A percentile compares a stretch with the other conserved stretches of the same genome.
Conservation (phyloP, 2,329 filamentous ascomycete species). For the Colletotrichum liriopes region DNA sequence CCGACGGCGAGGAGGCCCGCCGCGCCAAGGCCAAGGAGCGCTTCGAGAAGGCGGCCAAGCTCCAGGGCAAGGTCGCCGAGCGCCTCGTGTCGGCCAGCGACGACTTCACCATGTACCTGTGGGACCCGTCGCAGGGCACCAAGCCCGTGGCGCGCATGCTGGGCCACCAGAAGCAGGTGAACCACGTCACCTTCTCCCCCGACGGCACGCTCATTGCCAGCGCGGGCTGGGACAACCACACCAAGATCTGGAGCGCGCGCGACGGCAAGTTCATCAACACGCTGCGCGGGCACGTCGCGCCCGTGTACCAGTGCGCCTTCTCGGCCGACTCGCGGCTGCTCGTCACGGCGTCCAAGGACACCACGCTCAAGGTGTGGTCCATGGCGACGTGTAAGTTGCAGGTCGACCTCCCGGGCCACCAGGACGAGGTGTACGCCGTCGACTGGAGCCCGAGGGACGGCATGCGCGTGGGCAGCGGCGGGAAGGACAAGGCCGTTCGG, state of each 20-base stretch:
- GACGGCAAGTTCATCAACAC: constrained; percentile 87
- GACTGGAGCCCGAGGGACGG: constrained; percentile 93
- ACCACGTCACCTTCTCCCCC: constrained; percentile 94
- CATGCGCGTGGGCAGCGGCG: constrained; percentile 89
- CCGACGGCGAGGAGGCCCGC: constrained; percentile 79
- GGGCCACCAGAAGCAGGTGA: constrained; percentile 98
- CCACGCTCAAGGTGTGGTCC: constrained; percentile 95
- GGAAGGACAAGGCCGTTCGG: constrained; percentile 87
- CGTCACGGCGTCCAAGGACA: constrained; percentile 91
- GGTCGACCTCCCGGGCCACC: constrained; percentile 87
- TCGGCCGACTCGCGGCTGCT: constrained; percentile 92
- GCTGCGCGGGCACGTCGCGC: constrained; percentile 87
- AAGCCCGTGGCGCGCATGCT: constrained; percentile 91
- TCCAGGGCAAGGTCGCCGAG: constrained; percentile 84
- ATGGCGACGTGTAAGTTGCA: constrained; percentile 87
- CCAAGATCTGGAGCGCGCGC: constrained; percentile 86
- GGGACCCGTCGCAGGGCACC: constrained; percentile 83
- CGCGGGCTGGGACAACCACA: constrained; percentile 93
- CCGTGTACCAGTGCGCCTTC: constrained; percentile 94
- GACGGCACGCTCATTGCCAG: constrained; percentile 91
- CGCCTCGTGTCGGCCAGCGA: constrained; percentile 91
- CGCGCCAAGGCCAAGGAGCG: constrained; percentile 82
- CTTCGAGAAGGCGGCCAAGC: constrained; percentile 87
- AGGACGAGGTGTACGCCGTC: constrained; percentile 93
- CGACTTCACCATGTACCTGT: constrained; percentile 96